Evolutionary conservation across 176 grass and related monocot genomes (phyloP), one percentile per base, ranked within the genome.

Genomic region (Tillandsia leiboldiana): DNA sequence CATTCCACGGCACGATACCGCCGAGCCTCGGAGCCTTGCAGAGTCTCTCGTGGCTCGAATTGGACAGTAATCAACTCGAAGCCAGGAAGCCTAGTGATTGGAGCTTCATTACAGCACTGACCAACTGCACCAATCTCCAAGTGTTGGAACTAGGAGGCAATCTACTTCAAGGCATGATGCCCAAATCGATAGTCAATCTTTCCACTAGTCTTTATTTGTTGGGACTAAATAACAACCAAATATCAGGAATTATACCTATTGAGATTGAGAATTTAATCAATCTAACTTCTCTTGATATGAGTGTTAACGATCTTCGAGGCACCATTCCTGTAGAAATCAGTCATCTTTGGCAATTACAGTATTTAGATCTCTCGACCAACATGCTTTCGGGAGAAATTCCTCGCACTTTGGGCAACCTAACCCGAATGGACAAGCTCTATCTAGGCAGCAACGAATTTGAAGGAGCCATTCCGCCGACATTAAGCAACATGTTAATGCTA

Each of bases 231-330:
- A 0, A 1, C 0, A 88, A 81, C 18, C 78, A 23, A 48, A 51
- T 88, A 33, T 51, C 59, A 0, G 85, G 73, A n/a, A 67, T 50
- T 12, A 65, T 88, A 13, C 78, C 74, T 0, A 1, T 23, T 51
- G 76, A 68, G 70, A 71, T 84, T 20, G 73, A 73, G 9, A 88
- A 88, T 13, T 68, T 84, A 22, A 26, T 22, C 15, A 75, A 73
- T 2, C 24, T 88, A 13, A 67, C 48, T 22, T 9, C n/a, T 8
- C 57, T 88, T 26, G 24, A 15, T 3, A 49, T 88, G 13, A 11
- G 66, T 12, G 0, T 1, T 0, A 84, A 83, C 50, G 20, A 27
- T 53, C 63, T 84, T 10, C 67, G 12, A 8, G 74, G 86, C 23
- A 26, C 48, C 7, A 70, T 88, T 18, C 70, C 63, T 10, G 61